Evolutionary conservation across 2,329 filamentous ascomycete genomes (phyloP), one percentile per base, ranked within the genome.

Genomic region (Berkeleyomyces basicola): DNA sequence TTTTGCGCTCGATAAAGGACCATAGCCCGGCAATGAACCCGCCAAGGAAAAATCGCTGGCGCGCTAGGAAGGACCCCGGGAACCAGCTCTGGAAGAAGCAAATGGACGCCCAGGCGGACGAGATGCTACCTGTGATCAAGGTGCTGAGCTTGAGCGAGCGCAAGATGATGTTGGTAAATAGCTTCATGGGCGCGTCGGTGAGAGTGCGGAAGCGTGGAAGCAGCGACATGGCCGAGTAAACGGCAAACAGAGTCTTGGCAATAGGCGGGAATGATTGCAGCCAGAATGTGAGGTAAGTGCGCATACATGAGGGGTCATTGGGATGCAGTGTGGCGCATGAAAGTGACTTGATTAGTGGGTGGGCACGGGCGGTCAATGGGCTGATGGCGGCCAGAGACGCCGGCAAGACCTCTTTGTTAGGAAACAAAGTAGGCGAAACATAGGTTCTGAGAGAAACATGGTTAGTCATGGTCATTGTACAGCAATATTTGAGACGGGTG

Each of bases 291-390:
- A 96, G 76, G 71, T 91, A 95, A 2, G 89, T 95, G 39, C 88
- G 87, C 44, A 86, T 80, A 72, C 92, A 99, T 16, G 88, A 95
- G 0, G 92, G 91, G 69, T 95, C 88, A 16, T 82, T 79, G 0
- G 92, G 91, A 71, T 99, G 92, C 2, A 97, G 82, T 1, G 92
- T 80, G 0, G 92, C 92, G 74, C 93, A 99, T 51, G 90, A 92
- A 23, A 96, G 82, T 36, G 85, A 86, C 7, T 82, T 85, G 71
- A 95, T 92, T 49, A 90, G 83, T 1, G 92, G 92, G 70, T 97
- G 92, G 0, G 92, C 92, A 37, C 87, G 82, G 1, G 87, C 85
- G 1, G 89, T 90, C 62, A 97, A 82, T 0, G 90, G 88, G 0
- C 85, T 79, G 63, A 96, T 85, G 10, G 80, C 75, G 31, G 78